Base-by-base conservation (phyloP, 768 basidiomycete genomes). In the Mycena crocata region DNA sequence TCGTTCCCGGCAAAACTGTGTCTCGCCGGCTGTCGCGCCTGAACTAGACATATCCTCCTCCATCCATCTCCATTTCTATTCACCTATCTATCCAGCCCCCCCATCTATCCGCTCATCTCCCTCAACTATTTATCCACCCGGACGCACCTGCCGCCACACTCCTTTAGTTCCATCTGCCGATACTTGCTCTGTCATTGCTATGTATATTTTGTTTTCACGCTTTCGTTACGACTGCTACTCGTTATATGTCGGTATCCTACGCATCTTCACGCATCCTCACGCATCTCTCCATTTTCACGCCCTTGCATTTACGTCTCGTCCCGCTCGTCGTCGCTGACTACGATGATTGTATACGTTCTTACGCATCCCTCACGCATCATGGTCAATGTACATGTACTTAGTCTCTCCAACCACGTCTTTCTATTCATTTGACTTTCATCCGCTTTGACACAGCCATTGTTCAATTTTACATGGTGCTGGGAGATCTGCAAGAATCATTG, bases 1-100 rank as follows among this genome's bases (percentile, higher is more conserved):
- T 93, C 75, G 90, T 90, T 63, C 89, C 91, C 49, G 86, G 85
- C 39, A 92, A 87, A 79, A 82, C 85, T 13, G 77, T 75, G 64
- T 86, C 86, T 3, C 84, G 83, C 70, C 83, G 86, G 66, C 51
- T 84, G 71, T 87, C 89, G 14, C 83, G 85, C 66, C 65, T 82
- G 28, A 67, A 67, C 57, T 72, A 44, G 42, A 23, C 5, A 6
- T 26, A 34, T 50, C 31, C 10, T 48, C 23, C 46, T 28, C 21
- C n/a, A 30, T 30, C 56, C n/a, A 34, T 24, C 21, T 46, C 63
- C 7, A 2, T 19, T 23, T 30, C 26, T 15, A 28, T 31, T 26
- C 24, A 31, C 24, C 40, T 31, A n/a, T 64, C 54, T 34, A 21
- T 31, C 42, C 23, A 10, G 4, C 21, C 23, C 44, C 13, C 10